A percentile compares a stretch with the other conserved stretches of the same genome.
phyloP scores from a whole-genome alignment of 345 rosid species.

The Arabis alpina region DNA sequence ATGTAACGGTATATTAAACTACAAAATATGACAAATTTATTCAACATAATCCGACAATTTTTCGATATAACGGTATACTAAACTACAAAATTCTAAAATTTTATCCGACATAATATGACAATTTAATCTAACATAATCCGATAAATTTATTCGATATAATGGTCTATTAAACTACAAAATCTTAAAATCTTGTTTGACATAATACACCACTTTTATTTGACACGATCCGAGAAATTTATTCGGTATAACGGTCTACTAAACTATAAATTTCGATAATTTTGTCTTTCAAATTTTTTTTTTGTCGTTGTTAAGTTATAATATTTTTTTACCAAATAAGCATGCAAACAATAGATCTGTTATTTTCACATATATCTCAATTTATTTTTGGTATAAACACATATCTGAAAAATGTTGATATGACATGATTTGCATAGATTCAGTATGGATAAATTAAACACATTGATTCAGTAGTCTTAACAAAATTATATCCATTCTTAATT shows the following conservation, averaged over 20 bases:
- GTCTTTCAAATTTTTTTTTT: not conserved
- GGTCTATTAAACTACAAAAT: too few species aligned
- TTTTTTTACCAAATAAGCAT: not conserved
- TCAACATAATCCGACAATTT: not conserved
- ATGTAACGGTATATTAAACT: too few species aligned
- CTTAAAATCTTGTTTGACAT: too few species aligned
- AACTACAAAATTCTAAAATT: too few species aligned
- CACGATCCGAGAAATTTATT: not conserved
- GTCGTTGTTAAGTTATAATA: not conserved
- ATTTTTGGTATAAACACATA: not conserved
- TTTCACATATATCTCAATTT: too few species aligned
- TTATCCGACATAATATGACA: not conserved
- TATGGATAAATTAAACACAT: not conserved
- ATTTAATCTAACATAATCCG: not conserved
- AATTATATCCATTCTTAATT: not conserved
- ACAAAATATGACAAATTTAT: too few species aligned
- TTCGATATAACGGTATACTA: too few species aligned
- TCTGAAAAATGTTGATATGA: not conserved
- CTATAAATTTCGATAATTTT: not conserved
- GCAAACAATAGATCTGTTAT: not conserved
- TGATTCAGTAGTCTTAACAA: not conserved
- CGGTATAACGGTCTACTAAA: too few species aligned
- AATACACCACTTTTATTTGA: too few species aligned
- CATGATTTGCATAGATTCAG: not conserved
- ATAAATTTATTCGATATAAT: not conserved